Evolutionary conservation across 768 basidiomycete genomes (phyloP), one percentile per base, ranked within the genome.

Genomic region (Cystofilobasidium ferigula): DNA sequence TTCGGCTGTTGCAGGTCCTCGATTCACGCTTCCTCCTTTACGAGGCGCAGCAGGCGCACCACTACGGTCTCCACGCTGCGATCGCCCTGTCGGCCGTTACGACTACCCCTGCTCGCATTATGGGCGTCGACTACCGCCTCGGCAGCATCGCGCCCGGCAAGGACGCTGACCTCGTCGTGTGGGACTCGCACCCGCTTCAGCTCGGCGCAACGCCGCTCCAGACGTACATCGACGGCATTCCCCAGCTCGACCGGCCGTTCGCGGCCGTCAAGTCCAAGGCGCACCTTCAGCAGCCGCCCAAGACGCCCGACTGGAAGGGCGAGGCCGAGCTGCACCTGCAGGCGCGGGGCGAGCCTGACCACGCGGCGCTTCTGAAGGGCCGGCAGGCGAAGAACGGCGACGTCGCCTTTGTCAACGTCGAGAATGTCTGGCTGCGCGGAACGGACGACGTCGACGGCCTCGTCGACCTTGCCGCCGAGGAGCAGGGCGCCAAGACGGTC

Each of bases 221-320:
- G 77, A 87, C 88, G 12, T 89, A 81, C 76, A 88, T 91, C 67
- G 89, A 93, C 71, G 90, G 89, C 3, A 85, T 91, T 57, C 72
- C 86, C 0, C 89, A 93, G 71, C 70, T 79, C 61, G 70, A 73
- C 35, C 56, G 69, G 1, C 73, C 76, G 14, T 91, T 93, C 72
- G 82, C 86, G 0, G 56, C 69, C 1, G 63, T 74, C 9, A 26
- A n/a, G 3, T 54, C 51, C 28, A 54, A 54, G 51, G 26, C 30
- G 7, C 2, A 16, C 13, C 78, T 82, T 68, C 87, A 90, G 70
- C 69, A 76, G 10, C 75, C 76, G 0, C 86, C 88, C 0, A 77
- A 75, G 47, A 83, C 84, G 1, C 88, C 88, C 0, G 79, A 86
- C 70, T 92, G 86, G 70, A 83, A 85, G 71, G 78, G 81, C 56